phyloP scores from a whole-genome alignment of 1,139 yeast species.

The Geotrichum cucujoidarum region DNA sequence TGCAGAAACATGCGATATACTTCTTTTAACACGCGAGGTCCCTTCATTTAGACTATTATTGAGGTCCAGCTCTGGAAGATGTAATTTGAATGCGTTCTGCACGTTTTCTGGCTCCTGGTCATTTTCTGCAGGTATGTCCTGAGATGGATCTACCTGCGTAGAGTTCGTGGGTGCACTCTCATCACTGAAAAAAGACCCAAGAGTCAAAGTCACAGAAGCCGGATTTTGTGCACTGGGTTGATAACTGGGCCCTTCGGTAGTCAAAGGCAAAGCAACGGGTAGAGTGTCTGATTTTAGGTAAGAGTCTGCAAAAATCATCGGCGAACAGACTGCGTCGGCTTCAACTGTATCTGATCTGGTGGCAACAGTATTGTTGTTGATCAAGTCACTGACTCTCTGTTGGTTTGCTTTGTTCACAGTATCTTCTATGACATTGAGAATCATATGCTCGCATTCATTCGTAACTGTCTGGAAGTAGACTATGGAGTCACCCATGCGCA shows the following conservation, averaged over 20 bases:
- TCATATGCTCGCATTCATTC: conserved; percentile 71
- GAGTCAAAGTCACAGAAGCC: no score
- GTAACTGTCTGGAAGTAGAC: conserved; percentile 77
- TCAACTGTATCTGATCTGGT: neutral
- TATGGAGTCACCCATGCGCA: conserved; percentile 68
- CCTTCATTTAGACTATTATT: conserved; percentile 16
- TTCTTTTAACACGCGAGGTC: conserved; percentile 6
- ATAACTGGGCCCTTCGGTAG: no score
- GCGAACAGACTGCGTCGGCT: no score
- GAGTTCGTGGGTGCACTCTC: no score
- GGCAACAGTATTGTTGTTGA: conserved; percentile 9
- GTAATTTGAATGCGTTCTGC: conserved; percentile 13
- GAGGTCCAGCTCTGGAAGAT: conserved; percentile 27
- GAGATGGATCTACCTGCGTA: no score
- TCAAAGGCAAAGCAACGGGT: conserved; percentile 6
- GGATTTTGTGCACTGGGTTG: no score
- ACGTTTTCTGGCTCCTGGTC: neutral
- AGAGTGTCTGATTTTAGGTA: conserved; percentile 24
- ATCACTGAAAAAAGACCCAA: no score
- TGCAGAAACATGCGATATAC: conserved; percentile 12
- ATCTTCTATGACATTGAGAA: conserved; percentile 58
- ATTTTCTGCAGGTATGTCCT: no score
- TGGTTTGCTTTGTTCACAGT: conserved; percentile 53
- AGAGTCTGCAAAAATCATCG: conserved; percentile 23
- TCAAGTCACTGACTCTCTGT: conserved; percentile 12